Percentiles rank a stretch among this genome's conserved stretches.
phyloP scores from a whole-genome alignment of 2,329 filamentous ascomycete genomes.

The Teratosphaeria gauchensis region DNA sequence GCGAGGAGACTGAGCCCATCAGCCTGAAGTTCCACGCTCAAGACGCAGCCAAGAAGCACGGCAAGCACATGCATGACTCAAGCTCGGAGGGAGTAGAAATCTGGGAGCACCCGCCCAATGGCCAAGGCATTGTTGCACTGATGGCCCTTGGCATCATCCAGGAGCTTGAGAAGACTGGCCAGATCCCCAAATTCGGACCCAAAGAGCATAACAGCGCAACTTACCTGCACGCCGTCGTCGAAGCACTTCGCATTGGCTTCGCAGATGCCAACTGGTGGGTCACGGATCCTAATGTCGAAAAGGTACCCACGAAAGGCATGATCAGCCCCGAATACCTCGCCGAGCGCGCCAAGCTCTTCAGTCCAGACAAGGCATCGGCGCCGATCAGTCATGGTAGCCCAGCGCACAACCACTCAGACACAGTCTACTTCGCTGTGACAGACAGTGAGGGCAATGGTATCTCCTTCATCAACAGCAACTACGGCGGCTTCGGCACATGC shows the following conservation, averaged over 20 bases:
- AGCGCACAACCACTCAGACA: conserved; percentile 78
- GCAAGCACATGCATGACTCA: conserved; percentile 34
- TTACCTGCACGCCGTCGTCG: conserved; percentile 72
- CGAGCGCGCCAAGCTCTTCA: conserved; percentile 55
- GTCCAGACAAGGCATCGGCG: conserved; percentile 41
- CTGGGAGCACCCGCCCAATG: conserved; percentile 96
- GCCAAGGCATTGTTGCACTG: conserved; percentile 87
- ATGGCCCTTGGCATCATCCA: conserved; percentile 91
- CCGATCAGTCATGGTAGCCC: conserved; percentile 65
- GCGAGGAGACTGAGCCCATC: conserved; percentile 75
- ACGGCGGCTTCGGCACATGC: conserved; percentile 73
- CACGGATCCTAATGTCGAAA: conserved; percentile 64
- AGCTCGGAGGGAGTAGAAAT: conserved; percentile 58
- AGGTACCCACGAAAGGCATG: conserved; percentile 60
- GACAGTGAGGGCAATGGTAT: conserved; percentile 80
- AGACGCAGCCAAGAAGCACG: conserved; percentile 50
- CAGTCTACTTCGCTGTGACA: conserved; percentile 83
- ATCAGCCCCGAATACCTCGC: conserved; percentile 67
- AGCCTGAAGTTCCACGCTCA: conserved; percentile 47
- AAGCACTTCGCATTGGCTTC: conserved; percentile 80
- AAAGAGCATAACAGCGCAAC: conserved; percentile 71
- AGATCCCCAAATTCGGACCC: conserved; percentile 60
- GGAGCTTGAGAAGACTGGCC: conserved; percentile 65
- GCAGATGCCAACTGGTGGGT: conserved; percentile 86
- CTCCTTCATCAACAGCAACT: conserved; percentile 95